Evolutionary conservation across 257 asterid species (phyloP).

Genomic region (Nicotiana knightiana): DNA sequence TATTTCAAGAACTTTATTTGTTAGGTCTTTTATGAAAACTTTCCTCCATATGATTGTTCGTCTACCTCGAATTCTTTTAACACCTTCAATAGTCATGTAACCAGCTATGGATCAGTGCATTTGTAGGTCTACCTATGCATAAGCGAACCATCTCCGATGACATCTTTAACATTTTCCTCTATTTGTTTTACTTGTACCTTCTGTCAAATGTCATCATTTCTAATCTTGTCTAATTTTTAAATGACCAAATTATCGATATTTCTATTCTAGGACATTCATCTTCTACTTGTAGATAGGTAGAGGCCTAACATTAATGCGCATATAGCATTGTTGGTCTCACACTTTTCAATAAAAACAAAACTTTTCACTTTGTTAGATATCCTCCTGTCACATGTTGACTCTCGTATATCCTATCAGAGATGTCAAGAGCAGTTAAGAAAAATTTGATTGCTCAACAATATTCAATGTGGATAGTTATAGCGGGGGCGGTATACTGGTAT

Average conservation of each 20-base stretch:
- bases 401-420: background rate
- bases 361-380: background rate
- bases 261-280: background rate
- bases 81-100: background rate
- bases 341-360: background rate
- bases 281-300: background rate
- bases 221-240: background rate
- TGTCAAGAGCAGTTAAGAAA: background rate
- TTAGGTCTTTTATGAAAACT: background rate
- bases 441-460: background rate
- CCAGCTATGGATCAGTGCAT: background rate
- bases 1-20: background rate
- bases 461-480: background rate
- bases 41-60: background rate
- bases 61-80: background rate
- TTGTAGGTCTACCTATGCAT: background rate
- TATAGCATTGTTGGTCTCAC: background rate
- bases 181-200: background rate
- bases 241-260: background rate
- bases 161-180: background rate
- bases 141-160: background rate
- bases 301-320: background rate
- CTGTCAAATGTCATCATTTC: background rate
- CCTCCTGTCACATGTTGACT: background rate
- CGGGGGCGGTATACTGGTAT: background rate